These are phyloP conservation scores for Xylaria flabelliformis DNA, from an alignment of 495 filamentous ascomycete genomes.

Conservation along the genomic window DNA sequence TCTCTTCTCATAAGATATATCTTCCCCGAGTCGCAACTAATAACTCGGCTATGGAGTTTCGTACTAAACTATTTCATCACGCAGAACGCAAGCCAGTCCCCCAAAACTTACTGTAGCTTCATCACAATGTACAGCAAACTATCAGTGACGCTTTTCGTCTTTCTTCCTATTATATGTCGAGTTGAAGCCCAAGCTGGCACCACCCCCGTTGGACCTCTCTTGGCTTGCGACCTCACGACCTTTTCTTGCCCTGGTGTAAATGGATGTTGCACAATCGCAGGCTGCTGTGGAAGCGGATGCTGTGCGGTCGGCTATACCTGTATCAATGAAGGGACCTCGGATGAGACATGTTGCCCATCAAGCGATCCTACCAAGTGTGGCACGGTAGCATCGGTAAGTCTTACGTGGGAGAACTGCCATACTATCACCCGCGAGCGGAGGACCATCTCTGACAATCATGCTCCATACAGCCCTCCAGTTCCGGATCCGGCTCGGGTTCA, in stretches of 20 bases:
- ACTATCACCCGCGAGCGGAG: background rate
- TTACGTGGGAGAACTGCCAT: background rate
- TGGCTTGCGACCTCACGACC: background rate
- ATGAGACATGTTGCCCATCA: conserved; percentile 7
- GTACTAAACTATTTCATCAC: background rate
- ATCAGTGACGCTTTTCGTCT: background rate
- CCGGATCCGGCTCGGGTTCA: background rate
- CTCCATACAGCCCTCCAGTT: background rate
- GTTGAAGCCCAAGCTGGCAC: conserved; percentile 3
- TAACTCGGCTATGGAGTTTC: background rate
- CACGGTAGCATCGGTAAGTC: conserved; percentile 2
- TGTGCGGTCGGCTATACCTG: conserved; percentile 7
- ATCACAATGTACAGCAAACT: background rate
- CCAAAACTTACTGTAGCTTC: background rate
- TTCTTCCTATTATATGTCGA: background rate
- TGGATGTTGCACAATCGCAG: conserved; percentile 10
- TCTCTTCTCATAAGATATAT: background rate
- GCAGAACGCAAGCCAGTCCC: background rate
- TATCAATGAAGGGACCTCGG: conserved; percentile 17
- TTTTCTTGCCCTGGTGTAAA: conserved; percentile 6
- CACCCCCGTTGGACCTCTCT: conserved; percentile 7
- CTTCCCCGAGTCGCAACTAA: background rate
- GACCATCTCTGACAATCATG: background rate
- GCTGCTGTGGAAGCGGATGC: conserved; percentile 17
- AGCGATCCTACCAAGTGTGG: conserved; percentile 13